A percentile compares a stretch with the other conserved stretches of the same genome.
phyloP scores from a whole-genome alignment of 1,139 yeast species.

The Scheffersomyces segobiensis region DNA sequence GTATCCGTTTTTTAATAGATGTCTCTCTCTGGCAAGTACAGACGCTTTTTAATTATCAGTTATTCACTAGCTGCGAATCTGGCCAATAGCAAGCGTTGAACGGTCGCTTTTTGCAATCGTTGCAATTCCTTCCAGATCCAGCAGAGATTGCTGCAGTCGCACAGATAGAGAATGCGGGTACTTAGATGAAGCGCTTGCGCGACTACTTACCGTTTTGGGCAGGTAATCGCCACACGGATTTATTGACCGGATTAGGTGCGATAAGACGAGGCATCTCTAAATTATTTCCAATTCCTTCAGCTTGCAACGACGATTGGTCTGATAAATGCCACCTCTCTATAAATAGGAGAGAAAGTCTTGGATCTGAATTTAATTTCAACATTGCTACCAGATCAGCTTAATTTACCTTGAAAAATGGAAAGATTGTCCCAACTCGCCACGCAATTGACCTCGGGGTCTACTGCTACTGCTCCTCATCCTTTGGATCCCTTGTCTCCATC shows the following conservation, averaged over 20 bases:
- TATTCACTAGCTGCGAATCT: background rate
- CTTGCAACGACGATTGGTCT: background rate
- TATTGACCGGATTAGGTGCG: slow-evolving; percentile 6
- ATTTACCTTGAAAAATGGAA: slow-evolving; percentile 43
- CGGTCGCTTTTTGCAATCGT: background rate
- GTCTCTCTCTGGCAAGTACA: background rate
- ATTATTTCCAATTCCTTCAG: background rate
- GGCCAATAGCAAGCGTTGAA: background rate
- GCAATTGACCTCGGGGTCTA: slow-evolving; percentile 59
- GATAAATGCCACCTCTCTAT: background rate
- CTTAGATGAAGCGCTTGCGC: slow-evolving; percentile 4
- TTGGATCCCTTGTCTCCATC: slow-evolving; percentile 67
- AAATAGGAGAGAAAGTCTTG: background rate
- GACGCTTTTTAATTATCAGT: too few relatives aligned
- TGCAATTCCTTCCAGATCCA: background rate
- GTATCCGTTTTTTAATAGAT: background rate
- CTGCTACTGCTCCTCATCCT: slow-evolving; percentile 62
- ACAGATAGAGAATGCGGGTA: background rate
- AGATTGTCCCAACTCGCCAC: slow-evolving; percentile 65
- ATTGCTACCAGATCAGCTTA: background rate
- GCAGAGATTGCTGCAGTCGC: background rate
- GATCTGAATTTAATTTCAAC: background rate
- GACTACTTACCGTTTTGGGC: slow-evolving; percentile 8
- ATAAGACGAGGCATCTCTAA: slow-evolving; percentile 4
- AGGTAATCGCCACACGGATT: slow-evolving; percentile 9